Percentiles rank a stretch among this genome's conserved stretches.
These are phyloP conservation scores for Salix caprea DNA, from an alignment of 345 rosid genomes.

Conservation along the genomic window DNA sequence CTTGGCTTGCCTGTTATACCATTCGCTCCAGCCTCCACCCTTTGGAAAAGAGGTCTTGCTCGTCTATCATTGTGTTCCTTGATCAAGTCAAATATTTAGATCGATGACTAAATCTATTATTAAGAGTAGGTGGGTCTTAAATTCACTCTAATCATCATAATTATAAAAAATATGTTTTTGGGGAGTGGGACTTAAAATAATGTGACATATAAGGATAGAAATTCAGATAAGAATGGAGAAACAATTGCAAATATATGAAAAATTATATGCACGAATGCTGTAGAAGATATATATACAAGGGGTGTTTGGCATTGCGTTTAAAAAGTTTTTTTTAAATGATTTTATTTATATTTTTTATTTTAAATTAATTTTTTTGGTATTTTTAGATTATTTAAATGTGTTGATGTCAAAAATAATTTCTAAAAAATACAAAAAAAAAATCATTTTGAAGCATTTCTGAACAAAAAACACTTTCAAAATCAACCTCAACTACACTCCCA, in stretches of 20 bases:
- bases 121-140: background rate
- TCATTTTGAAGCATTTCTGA: no score
- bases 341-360: no score
- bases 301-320: no score
- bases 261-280: no score
- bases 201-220: background rate
- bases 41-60: background rate
- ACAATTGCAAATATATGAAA: background rate
- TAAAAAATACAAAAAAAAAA: no score
- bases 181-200: background rate
- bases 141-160: background rate
- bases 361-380: no score
- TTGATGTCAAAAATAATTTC: no score
- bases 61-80: background rate
- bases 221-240: background rate
- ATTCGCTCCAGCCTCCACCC: background rate
- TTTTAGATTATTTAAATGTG: no score
- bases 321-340: no score
- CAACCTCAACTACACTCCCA: accelerated
- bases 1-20: background rate
- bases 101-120: background rate
- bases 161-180: background rate
- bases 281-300: no score
- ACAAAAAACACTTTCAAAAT: no score
- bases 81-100: background rate